phyloP scores from a whole-genome alignment of 129 eudicot species.

The Oenanthe sinensis region DNA sequence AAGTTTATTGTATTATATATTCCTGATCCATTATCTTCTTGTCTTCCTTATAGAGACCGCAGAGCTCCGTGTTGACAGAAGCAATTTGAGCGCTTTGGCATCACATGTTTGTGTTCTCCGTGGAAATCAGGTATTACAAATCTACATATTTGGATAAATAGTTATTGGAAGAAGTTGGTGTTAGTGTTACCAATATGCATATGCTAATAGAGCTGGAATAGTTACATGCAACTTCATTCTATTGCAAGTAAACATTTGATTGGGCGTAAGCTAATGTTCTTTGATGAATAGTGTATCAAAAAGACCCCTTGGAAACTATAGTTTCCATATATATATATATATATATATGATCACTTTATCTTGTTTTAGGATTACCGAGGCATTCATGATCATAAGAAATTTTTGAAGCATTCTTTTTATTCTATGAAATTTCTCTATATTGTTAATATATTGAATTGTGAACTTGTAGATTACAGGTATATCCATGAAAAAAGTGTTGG shows the following conservation, averaged over 20 bases:
- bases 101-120: background rate
- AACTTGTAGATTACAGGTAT: too few relatives aligned
- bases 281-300: background rate
- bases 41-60: background rate
- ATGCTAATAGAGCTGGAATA: background rate
- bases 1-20: background rate
- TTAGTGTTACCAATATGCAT: background rate
- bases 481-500: background rate
- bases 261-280: too few relatives aligned
- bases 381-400: too few relatives aligned
- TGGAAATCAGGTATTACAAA: background rate
- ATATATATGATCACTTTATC: too few relatives aligned
- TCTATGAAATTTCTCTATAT: background rate
- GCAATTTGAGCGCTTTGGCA: background rate
- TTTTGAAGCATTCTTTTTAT: background rate
- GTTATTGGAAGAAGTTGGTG: background rate
- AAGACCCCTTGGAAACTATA: background rate
- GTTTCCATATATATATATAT: too few relatives aligned
- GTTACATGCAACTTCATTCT: background rate
- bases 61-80: background rate
- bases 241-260: background rate
- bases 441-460: too few relatives aligned
- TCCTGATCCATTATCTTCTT: background rate
- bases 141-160: background rate
- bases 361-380: too few relatives aligned